Evolutionary conservation across 768 basidiomycete genomes (phyloP), one percentile per base, ranked within the genome.

Genomic region (Amanita jacksonii): DNA sequence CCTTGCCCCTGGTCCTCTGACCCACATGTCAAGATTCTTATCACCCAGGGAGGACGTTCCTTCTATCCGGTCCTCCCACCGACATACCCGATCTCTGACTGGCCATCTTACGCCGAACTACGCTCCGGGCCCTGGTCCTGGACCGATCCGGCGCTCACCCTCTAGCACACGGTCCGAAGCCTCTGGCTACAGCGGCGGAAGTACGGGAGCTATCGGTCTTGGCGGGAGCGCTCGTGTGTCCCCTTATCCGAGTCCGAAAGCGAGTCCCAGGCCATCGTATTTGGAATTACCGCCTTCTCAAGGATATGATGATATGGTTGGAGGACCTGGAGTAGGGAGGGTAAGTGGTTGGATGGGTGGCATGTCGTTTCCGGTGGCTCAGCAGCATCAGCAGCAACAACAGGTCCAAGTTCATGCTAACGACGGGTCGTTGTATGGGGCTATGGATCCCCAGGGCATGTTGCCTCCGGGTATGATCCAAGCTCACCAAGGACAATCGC

Each of bases 241-340:
- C 39, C 85, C 79, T 3, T 86, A 81, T 55, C 82, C 82, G 0
- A 76, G 73, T 35, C 82, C 83, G 13, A 76, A 76, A 28, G 80
- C 79, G 4, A 77, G 74, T 42, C 83, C 83, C 18, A 65, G 74
- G 19, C 66, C 69, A 2, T 60, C 67, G 5, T 73, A 77, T 53
- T 61, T 65, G 3, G 74, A 79, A 23, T 65, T 82, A n/a, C 65
- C 68, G 35, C 58, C 41, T 30, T 55, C 36, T 9, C 38, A 32
- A 9, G 46, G 51, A 5, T 62, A 61, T 12, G 60, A 58, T 42
- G 62, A 54, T 16, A 54, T 49, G 22, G 45, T 38, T 16, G 45
- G 45, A 12, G 8, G n/a, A n/a, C n/a, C 20, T 8, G 28, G 40
- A 3, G 18, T 42, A 20, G 41, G 41, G 9, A 38, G 36, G 8